These are phyloP conservation scores for Hansenula lynferdii DNA, from an alignment of 1,139 yeast genomes.

Conservation along the genomic window DNA sequence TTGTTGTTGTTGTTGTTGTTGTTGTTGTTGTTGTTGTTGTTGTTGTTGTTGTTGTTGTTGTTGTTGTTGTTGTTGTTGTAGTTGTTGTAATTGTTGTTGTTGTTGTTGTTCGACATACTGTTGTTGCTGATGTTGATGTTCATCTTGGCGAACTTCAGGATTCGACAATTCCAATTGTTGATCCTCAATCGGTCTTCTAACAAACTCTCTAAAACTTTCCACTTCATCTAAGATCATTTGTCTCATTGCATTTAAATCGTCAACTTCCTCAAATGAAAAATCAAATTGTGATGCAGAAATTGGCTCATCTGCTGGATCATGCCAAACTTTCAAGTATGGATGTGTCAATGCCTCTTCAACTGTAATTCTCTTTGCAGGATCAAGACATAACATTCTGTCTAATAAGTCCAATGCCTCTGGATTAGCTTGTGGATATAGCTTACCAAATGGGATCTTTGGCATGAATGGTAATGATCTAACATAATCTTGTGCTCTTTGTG, in stretches of 20 bases:
- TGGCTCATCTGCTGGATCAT: constrained; percentile 94
- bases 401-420: constrained; percentile 83
- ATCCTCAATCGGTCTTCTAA: constrained; percentile 68
- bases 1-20: constrained; percentile 16
- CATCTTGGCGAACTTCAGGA: constrained; percentile 13
- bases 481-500: constrained; percentile 87
- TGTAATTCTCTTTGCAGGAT: constrained; percentile 80
- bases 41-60: constrained; percentile 12
- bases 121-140: constrained; percentile 14
- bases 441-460: constrained; percentile 74
- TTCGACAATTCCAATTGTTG: constrained; percentile 39
- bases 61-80: constrained; percentile 15
- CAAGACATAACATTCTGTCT: constrained; percentile 78
- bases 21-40: constrained; percentile 18
- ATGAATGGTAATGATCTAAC: constrained; percentile 80
- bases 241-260: constrained; percentile 74
- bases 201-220: constrained; percentile 70
- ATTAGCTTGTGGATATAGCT: constrained; percentile 78
- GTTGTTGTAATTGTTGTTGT: constrained; percentile 9
- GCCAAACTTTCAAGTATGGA: constrained; percentile 91
- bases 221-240: constrained; percentile 82
- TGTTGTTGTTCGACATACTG: constrained; percentile 10
- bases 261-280: constrained; percentile 77
- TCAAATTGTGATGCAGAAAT: constrained; percentile 80
- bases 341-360: constrained; percentile 88